These are phyloP conservation scores for Phoma sp. DNA, from an alignment of 2,329 filamentous ascomycete genomes.

Conservation along the genomic window DNA sequence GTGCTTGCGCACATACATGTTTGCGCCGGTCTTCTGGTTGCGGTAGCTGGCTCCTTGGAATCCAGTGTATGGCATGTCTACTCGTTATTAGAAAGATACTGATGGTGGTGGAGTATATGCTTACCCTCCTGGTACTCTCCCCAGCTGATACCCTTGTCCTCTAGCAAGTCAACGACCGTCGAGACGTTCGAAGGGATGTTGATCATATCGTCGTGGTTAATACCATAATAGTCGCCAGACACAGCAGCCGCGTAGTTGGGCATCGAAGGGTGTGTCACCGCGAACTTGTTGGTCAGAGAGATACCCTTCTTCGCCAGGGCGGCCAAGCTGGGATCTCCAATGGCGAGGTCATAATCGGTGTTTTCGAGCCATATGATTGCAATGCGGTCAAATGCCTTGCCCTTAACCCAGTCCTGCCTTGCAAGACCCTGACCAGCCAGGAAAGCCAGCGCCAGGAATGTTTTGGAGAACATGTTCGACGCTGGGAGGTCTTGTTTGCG, in stretches of 20 bases:
- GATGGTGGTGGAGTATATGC: neutral
- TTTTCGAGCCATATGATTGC: constrained; percentile 82
- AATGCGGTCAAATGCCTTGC: constrained; percentile 75
- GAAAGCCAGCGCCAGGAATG: constrained; percentile 23
- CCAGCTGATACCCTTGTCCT: constrained; percentile 56
- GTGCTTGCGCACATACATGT: constrained; percentile 86
- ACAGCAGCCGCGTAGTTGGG: constrained; percentile 77
- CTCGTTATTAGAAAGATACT: neutral
- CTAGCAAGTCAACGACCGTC: constrained; percentile 53
- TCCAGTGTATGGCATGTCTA: constrained; percentile 75
- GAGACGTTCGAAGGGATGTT: constrained; percentile 50
- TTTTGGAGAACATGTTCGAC: constrained; percentile 11
- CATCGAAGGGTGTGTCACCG: constrained; percentile 73
- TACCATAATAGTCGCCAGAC: constrained; percentile 76
- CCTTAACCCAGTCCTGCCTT: constrained; percentile 63
- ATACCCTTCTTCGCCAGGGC: constrained; percentile 69
- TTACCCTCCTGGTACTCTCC: constrained; percentile 70
- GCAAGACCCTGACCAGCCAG: constrained; percentile 50
- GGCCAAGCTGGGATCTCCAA: constrained; percentile 66
- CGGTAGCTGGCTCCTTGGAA: constrained; percentile 68
- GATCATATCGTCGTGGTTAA: constrained; percentile 71
- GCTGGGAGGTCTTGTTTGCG: neutral
- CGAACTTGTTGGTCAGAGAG: constrained; percentile 62
- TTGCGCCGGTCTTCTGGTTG: constrained; percentile 70
- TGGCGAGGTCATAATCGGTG: constrained; percentile 70